These are phyloP conservation scores for Byssochlamys sp. DNA, from an alignment of 2,329 filamentous ascomycete species.

Conservation along the genomic window DNA sequence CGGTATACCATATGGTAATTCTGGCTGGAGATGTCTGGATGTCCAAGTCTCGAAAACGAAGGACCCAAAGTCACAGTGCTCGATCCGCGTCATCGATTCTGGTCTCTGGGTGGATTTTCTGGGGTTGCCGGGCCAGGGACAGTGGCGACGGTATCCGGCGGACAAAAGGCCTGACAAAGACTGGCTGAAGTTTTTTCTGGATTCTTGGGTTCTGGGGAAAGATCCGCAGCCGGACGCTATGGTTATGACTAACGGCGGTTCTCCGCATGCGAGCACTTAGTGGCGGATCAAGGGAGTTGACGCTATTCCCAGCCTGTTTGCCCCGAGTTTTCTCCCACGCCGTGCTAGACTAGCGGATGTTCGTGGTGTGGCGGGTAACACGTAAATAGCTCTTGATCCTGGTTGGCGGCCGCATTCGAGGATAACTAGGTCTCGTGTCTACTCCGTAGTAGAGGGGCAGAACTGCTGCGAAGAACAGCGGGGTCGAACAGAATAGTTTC, in stretches of 20 bases:
- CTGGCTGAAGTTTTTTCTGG: background rate
- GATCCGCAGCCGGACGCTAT: background rate
- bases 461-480: background rate
- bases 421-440: too few relatives aligned
- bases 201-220: background rate
- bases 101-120: background rate
- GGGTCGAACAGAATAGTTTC: too few relatives aligned
- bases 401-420: background rate
- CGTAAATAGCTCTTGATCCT: background rate
- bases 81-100: background rate
- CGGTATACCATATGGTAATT: background rate
- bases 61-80: background rate
- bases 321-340: background rate
- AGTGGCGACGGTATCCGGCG: background rate
- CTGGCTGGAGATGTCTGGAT: background rate
- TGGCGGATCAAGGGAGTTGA: background rate
- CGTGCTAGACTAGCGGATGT: background rate
- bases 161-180: conserved; percentile 1
- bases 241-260: background rate
- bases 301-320: background rate
- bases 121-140: background rate
- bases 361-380: background rate
- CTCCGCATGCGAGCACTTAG: background rate
- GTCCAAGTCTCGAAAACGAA: background rate
- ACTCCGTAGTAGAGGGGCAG: background rate